Percentiles rank a stretch among this genome's conserved stretches.
These are phyloP conservation scores for Melanomma pulvis-pyrius DNA, from an alignment of 495 filamentous ascomycete species.

Conservation along the genomic window DNA sequence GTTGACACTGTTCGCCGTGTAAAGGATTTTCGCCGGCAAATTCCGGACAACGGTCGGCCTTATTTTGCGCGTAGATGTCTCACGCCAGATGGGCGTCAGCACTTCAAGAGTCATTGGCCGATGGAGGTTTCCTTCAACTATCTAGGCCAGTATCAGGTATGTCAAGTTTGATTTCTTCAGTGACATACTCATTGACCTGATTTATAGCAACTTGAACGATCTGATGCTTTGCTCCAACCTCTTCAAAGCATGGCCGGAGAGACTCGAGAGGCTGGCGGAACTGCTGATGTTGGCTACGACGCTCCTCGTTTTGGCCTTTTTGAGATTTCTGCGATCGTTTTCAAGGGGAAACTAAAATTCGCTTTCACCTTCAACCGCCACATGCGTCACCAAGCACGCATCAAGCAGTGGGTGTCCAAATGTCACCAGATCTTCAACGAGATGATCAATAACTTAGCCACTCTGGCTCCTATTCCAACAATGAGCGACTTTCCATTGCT, in stretches of 20 bases:
- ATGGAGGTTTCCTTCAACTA: constrained; percentile 77
- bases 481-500: constrained; percentile 66
- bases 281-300: constrained; percentile 56
- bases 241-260: constrained; percentile 47
- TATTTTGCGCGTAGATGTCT: constrained; percentile 52
- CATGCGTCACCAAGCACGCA: constrained; percentile 60
- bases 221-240: constrained; percentile 64
- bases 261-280: constrained; percentile 41
- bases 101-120: constrained; percentile 55
- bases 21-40: constrained; percentile 31
- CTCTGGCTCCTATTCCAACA: constrained; percentile 56
- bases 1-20: constrained; percentile 35
- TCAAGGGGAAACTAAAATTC: constrained; percentile 61
- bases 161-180: not conserved
- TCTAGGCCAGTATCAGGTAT: constrained; percentile 51
- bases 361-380: constrained; percentile 66
- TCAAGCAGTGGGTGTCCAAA: constrained; percentile 61
- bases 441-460: constrained; percentile 54
- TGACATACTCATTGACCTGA: constrained; percentile 28
- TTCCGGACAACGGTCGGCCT: constrained; percentile 32
- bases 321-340: constrained; percentile 65
- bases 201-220: constrained; percentile 64
- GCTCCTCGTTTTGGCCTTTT: constrained; percentile 67
- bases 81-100: constrained; percentile 47
- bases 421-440: constrained; percentile 59